Evolutionary conservation across 192 early-diverging fungal species (phyloP).

Genomic region (Mortierella antarctica): DNA sequence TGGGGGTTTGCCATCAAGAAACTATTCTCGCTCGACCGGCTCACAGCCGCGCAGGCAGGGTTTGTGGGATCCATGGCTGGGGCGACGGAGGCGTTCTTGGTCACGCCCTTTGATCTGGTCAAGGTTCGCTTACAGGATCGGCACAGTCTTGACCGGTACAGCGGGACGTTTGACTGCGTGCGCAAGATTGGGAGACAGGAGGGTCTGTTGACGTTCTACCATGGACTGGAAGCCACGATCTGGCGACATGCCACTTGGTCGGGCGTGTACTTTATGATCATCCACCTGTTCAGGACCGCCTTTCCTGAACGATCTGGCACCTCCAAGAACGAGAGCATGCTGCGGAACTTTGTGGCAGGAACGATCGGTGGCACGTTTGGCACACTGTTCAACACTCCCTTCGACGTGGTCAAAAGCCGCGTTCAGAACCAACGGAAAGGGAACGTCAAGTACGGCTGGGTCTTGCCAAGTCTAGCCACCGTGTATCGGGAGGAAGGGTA

Average conservation of each 20-base stretch:
- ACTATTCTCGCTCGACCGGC: constrained; percentile 76
- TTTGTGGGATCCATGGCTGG: constrained; percentile 90
- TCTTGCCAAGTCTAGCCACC: constrained; percentile 75
- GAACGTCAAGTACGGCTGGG: constrained; percentile 83
- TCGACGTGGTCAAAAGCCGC: constrained; percentile 94
- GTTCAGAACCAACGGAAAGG: constrained; percentile 79
- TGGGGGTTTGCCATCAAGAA: constrained; percentile 72
- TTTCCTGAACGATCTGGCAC: constrained; percentile 68
- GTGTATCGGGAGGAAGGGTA: constrained; percentile 89
- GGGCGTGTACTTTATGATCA: constrained; percentile 89
- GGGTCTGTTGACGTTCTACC: constrained; percentile 82
- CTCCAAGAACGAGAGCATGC: constrained; percentile 75
- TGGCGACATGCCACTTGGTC: constrained; percentile 94
- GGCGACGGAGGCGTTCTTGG: constrained; percentile 86
- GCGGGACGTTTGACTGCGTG: constrained; percentile 78
- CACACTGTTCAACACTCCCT: constrained; percentile 89
- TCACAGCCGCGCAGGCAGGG: constrained; percentile 79
- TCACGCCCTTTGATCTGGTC: constrained; percentile 89
- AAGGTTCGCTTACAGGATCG: constrained; percentile 92
- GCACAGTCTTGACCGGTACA: constrained; percentile 73
- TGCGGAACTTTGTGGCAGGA: constrained; percentile 88
- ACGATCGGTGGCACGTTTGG: constrained; percentile 89
- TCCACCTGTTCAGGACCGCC: constrained; percentile 70
- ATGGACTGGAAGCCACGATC: constrained; percentile 90
- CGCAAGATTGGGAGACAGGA: constrained; percentile 80